Conservation (phyloP, 768 basidiomycete genomes). For the Calocera cornea region DNA sequence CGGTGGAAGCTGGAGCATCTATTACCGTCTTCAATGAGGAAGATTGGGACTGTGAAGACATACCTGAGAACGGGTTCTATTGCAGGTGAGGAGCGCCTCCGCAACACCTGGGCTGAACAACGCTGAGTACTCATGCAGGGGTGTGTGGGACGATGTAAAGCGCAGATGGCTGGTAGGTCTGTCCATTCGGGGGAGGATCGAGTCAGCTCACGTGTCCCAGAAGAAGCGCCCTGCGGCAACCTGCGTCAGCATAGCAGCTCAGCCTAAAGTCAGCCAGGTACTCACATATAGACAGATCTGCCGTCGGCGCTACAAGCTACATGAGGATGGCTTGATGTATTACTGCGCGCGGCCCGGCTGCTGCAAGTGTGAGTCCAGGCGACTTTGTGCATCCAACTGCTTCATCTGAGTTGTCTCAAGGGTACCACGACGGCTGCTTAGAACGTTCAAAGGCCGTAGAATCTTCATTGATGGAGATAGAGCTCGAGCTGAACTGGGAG, state of each 20-base stretch:
- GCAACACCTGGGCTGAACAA: neutral
- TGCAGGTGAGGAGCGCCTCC: constrained; percentile 28
- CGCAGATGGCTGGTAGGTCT: neutral
- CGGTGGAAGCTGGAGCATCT: neutral
- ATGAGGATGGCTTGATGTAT: constrained; percentile 32
- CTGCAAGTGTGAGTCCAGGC: constrained; percentile 15
- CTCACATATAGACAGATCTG: constrained; percentile 23
- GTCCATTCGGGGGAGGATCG: constrained; percentile 22
- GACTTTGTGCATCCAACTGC: neutral
- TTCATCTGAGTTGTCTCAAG: constrained; percentile 6
- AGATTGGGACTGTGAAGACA: constrained; percentile 19
- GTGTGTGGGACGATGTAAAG: neutral
- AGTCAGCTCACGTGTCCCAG: constrained; percentile 23
- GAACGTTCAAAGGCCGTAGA: constrained; percentile 17
- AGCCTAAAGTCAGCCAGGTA: neutral
- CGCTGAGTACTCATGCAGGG: neutral
- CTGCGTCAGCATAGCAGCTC: constrained; percentile 29
- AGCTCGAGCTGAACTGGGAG: neutral
- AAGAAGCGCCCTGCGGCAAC: constrained; percentile 28
- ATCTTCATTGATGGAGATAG: neutral
- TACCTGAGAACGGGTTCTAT: constrained; percentile 34
- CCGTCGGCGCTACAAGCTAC: constrained; percentile 34
- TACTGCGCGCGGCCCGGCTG: constrained; percentile 45
- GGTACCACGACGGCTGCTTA: constrained; percentile 40
- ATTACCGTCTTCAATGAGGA: neutral